Base-by-base conservation (phyloP, 352 stramenopile genomes). In the Globisporangium lucens region DNA sequence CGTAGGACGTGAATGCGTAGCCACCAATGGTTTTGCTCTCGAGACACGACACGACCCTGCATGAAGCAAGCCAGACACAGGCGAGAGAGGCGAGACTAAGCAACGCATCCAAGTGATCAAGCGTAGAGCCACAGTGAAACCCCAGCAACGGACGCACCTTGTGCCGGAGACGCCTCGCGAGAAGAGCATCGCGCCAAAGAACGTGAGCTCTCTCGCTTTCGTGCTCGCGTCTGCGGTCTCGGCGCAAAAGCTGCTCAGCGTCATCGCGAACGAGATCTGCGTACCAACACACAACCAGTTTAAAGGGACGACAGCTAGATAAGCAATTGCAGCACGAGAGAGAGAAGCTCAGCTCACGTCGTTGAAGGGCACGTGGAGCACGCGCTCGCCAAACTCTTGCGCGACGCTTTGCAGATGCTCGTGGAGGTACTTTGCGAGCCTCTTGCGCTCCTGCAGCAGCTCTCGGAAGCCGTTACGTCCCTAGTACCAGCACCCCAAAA, bases 141-240 rank as follows among this genome's bases (percentile, higher is more conserved):
- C 30, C 30, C 30, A 33, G 30, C 30, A 33, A 33, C 3, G 30
- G 30, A 33, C 30, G 30, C 69, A 90, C 59, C 97, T 77, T 49
- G 95, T 98, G 35, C 98, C 98, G 29, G 94, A 99, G 8, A 99
- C 92, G 66, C 95, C 97, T 27, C 97, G 87, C 33, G 88, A 95
- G 79, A 99, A 99, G 13, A 99, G 87, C 97, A 99, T 99, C n/a
- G 97, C 95, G 20, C 98, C 97, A 69, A 99, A 97, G 74, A 96
- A 91, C 33, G 89, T 95, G 49, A 89, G 75, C 43, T 84, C 64
- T 53, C 68, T 74, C 24, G 78, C 74, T 46, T 73, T 75, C 7
- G 82, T 71, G n/a, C 67, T 53, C 0, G 70, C 55, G 52, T 89
- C 75, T 3, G 12, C 41, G 3, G 64, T 13, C 29, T 74, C 52